Evolutionary conservation across 129 eudicot species (phyloP).

Genomic region (Chrysanthemum seticuspe): DNA sequence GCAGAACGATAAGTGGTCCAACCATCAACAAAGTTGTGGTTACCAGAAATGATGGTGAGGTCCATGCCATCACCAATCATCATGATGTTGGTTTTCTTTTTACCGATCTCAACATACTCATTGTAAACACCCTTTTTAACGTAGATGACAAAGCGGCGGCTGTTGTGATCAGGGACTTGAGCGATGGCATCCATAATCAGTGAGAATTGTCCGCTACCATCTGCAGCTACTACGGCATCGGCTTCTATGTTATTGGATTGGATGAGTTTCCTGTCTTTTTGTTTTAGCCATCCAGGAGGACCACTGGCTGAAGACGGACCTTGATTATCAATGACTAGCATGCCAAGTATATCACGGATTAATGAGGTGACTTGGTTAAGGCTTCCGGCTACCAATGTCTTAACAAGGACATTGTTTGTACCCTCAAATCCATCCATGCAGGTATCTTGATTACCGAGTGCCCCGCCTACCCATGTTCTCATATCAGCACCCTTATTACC

Average conservation of each 20-base stretch:
- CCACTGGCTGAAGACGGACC: not conserved
- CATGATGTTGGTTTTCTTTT: conserved; percentile 69
- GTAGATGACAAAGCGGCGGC: conserved; percentile 57
- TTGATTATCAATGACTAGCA: conserved; percentile 20
- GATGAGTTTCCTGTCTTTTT: conserved; percentile 48
- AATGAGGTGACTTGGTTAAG: conserved; percentile 55
- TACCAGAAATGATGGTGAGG: conserved; percentile 69
- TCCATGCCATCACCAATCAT: conserved; percentile 88
- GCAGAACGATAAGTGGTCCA: conserved; percentile 92
- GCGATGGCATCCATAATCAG: conserved; percentile 54
- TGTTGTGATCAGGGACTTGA: conserved; percentile 53
- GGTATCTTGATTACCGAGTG: conserved; percentile 81
- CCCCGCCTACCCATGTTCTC: conserved; percentile 80
- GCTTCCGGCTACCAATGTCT: conserved; percentile 46
- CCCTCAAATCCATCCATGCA: conserved; percentile 94
- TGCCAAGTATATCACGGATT: conserved; percentile 47
- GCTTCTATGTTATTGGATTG: conserved; percentile 40
- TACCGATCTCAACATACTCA: conserved; percentile 73
- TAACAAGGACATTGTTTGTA: conserved; percentile 47
- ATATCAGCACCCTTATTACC: conserved; percentile 63
- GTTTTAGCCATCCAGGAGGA: conserved; percentile 63
- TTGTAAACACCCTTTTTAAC: conserved; percentile 73
- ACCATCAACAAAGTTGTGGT: conserved; percentile 58
- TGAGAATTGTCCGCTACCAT: conserved; percentile 71
- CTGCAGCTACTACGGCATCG: conserved; percentile 69